phyloP scores from a whole-genome alignment of 2,329 filamentous ascomycete species.

The Talaromyces sp. region DNA sequence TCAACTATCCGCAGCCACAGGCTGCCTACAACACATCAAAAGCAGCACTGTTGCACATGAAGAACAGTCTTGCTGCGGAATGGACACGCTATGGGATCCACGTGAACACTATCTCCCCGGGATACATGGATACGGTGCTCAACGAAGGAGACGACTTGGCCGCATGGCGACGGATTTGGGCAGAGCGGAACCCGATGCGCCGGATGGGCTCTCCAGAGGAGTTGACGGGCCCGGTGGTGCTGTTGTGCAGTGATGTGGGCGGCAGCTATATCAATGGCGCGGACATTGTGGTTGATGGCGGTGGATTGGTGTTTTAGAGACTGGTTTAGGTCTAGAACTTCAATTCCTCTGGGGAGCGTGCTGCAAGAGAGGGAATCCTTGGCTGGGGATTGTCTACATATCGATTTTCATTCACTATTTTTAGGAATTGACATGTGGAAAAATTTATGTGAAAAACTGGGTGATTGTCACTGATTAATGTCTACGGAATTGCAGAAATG shows the following conservation, averaged over 20 bases:
- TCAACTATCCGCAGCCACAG: slow-evolving; percentile 70
- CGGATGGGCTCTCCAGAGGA: slow-evolving; percentile 62
- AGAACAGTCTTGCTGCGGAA: slow-evolving; percentile 63
- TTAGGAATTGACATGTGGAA: not conserved
- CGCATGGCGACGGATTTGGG: slow-evolving; percentile 52
- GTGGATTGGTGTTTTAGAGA: slow-evolving; percentile 11
- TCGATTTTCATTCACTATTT: not conserved
- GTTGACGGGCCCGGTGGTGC: slow-evolving; percentile 56
- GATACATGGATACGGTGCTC: slow-evolving; percentile 72
- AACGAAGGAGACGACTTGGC: slow-evolving; percentile 60
- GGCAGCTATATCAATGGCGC: slow-evolving; percentile 65
- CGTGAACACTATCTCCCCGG: slow-evolving; percentile 65
- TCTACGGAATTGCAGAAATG: not conserved
- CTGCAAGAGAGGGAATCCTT: not conserved
- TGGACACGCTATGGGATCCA: slow-evolving; percentile 67
- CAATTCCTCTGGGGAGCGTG: not conserved
- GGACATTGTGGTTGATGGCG: slow-evolving; percentile 59
- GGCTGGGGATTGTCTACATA: not conserved
- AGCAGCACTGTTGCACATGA: slow-evolving; percentile 59
- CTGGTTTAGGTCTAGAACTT: not conserved
- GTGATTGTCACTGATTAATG: not conserved
- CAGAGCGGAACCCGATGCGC: slow-evolving; percentile 55
- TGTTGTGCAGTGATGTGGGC: slow-evolving; percentile 53
- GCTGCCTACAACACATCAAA: slow-evolving; percentile 68
- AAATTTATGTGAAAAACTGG: not conserved